These are phyloP conservation scores for Marasmius tenuissimus DNA, from an alignment of 1,284 basidiomycete genomes.

Conservation along the genomic window DNA sequence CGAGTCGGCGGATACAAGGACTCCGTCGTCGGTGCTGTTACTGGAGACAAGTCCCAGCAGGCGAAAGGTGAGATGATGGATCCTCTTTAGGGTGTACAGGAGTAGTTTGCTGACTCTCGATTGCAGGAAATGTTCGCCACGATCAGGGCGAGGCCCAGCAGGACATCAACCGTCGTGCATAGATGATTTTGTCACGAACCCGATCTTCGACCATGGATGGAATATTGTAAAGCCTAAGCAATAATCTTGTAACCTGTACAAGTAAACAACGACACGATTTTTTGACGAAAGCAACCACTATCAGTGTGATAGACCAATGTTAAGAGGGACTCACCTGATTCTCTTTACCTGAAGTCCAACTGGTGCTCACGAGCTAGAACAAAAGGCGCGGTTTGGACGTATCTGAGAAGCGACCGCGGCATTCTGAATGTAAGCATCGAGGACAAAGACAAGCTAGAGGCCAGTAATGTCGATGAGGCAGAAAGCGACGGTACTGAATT, in stretches of 20 bases:
- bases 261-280: neutral
- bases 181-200: neutral
- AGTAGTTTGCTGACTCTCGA: constrained; percentile 21
- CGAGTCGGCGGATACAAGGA: constrained; percentile 64
- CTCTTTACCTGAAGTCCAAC: too few species aligned
- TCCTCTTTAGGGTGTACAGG: neutral
- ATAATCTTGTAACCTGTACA: neutral
- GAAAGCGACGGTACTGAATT: too few species aligned
- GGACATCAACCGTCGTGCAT: constrained; percentile 31
- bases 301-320: too few species aligned
- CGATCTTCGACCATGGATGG: neutral
- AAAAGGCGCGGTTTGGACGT: too few species aligned
- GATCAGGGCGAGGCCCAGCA: constrained; percentile 56
- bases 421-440: too few species aligned
- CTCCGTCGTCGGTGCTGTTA: constrained; percentile 59
- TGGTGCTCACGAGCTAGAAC: too few species aligned
- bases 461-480: too few species aligned
- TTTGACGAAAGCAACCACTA: too few species aligned
- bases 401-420: too few species aligned
- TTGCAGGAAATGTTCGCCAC: constrained; percentile 44
- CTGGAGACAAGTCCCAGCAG: constrained; percentile 23
- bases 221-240: neutral
- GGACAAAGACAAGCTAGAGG: too few species aligned
- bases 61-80: neutral
- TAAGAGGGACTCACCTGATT: too few species aligned